Evolutionary conservation across 805 yeast species (phyloP).

Genomic region (Ogataea philodendri): DNA sequence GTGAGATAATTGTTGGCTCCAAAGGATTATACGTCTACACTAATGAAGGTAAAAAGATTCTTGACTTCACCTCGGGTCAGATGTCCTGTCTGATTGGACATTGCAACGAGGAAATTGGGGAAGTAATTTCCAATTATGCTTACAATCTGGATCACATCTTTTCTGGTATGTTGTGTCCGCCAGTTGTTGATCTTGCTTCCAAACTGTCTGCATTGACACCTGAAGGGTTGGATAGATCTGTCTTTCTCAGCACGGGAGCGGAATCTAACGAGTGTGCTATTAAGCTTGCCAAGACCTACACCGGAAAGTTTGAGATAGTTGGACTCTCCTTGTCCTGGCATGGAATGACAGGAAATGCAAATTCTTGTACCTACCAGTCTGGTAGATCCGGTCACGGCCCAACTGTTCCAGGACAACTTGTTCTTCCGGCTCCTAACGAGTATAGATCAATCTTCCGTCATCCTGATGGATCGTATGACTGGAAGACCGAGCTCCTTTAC

Average conservation of each 20-base stretch:
- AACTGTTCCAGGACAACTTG: slow-evolving; percentile 28
- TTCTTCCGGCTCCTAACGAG: slow-evolving; percentile 30
- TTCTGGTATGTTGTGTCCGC: slow-evolving; percentile 30
- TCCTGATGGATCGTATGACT: slow-evolving; percentile 30
- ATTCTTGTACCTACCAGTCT: slow-evolving; percentile 27
- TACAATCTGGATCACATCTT: slow-evolving; percentile 26
- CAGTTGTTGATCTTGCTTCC: slow-evolving; percentile 31
- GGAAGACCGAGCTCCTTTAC: slow-evolving; percentile 30
- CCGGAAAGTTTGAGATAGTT: slow-evolving; percentile 31
- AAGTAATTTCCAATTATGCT: slow-evolving; percentile 25
- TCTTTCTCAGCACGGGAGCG: slow-evolving; percentile 33
- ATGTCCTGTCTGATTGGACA: slow-evolving; percentile 31
- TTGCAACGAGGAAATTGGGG: slow-evolving; percentile 28
- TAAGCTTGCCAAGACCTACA: slow-evolving; percentile 30
- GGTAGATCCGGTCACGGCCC: slow-evolving; percentile 32
- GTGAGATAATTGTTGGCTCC: slow-evolving; percentile 22
- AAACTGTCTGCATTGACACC: slow-evolving; percentile 26
- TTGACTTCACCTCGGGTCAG: slow-evolving; percentile 32
- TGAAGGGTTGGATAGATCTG: slow-evolving; percentile 25
- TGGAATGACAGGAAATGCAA: slow-evolving; percentile 32
- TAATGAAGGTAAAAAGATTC: slow-evolving; percentile 22
- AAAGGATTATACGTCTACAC: slow-evolving; percentile 28
- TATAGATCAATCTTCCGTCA: slow-evolving; percentile 30
- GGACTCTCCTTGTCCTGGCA: slow-evolving; percentile 32
- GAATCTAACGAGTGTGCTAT: slow-evolving; percentile 37